Evolutionary conservation across 805 yeast species (phyloP).

Genomic region (Limtongozyma cylindracea): DNA sequence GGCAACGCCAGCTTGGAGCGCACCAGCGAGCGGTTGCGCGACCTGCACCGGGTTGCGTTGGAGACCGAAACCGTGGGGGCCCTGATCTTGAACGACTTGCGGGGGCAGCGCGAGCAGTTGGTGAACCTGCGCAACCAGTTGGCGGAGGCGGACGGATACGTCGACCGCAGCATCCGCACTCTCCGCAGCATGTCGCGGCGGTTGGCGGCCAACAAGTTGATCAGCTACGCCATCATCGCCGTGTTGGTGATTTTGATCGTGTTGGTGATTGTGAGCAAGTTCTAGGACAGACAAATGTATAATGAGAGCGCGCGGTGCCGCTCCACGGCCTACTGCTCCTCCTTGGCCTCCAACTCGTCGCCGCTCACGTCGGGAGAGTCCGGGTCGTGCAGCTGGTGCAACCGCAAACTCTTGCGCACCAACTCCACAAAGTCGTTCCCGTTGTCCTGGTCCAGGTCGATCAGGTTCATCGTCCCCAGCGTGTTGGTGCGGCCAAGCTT

Average conservation of each 20-base stretch:
- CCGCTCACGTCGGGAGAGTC: conserved; percentile 9
- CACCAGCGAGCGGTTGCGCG: conserved; percentile 60
- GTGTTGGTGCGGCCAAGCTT: conserved; percentile 4
- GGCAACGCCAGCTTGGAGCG: conserved; percentile 66
- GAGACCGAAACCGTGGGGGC: conserved; percentile 90
- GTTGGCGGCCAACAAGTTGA: conserved; percentile 72
- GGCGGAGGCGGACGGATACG: conserved; percentile 77
- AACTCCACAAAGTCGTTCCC: conserved; percentile 11
- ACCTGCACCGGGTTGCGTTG: conserved; percentile 70
- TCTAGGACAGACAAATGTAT: no score
- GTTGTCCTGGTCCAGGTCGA: conserved; percentile 10
- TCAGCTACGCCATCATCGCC: conserved; percentile 79
- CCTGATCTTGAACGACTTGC: conserved; percentile 61
- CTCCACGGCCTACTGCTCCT: no score
- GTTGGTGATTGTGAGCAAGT: conserved; percentile 65
- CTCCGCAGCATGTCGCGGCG: conserved; percentile 81
- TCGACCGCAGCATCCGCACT: conserved; percentile 72
- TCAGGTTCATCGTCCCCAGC: conserved; percentile 8
- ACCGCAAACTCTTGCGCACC: no score
- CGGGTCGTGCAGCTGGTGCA: no score
- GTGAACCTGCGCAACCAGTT: conserved; percentile 67
- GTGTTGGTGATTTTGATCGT: conserved; percentile 62
- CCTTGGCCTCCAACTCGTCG: conserved; percentile 23
- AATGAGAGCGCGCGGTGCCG: no score
- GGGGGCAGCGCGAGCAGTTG: conserved; percentile 87